Evolutionary conservation across 345 rosid species (phyloP), one percentile per base, ranked within the genome.

Genomic region (Anastatica hierochuntica): DNA sequence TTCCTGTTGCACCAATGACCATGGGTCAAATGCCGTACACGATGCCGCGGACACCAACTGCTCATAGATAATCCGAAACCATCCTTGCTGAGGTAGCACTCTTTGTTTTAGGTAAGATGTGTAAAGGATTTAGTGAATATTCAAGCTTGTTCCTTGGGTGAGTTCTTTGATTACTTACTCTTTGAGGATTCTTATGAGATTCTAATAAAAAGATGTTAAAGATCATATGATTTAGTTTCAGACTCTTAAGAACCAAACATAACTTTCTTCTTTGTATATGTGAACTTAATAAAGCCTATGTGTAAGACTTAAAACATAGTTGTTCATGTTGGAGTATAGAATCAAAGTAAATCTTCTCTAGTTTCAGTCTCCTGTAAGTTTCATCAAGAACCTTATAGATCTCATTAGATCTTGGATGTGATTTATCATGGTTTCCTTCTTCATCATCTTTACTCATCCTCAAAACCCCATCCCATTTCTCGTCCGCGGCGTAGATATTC

Each of bases 1-100:
- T 86, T 66, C 83, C 87, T 37, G 89, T 84, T 49, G 95, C 90
- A 15, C 81, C 88, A 7, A 64, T 85, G 94, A 84, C 67, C 60
- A 74, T 88, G 74, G 72, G 76, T 66, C 80, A 78, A 12, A 69
- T 82, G 71, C 63, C 84, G 4, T 90, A 87, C 64, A 76, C 81
- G 7, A 75, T 90, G 84, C 88, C 88, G 0, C 90, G 72, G 21
- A 62, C 85, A 45, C 71, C 83, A 38, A 53, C 67, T 6, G 78
- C 80, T 63, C 97, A 85, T 67, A 81, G 95, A 83, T 83, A 64
- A 81, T 61, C 8, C 16, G 35, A 43, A 15, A 24, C 2, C n/a
- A 21, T 43, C 46, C 40, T 52, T 43, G 39, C 43, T 53, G 70
- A 54, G 69, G 49, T 66, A 57, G 60, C 58, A 26, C 47, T 43